Evolutionary conservation across 2,329 filamentous ascomycete species (phyloP), one percentile per base, ranked within the genome.

Genomic region (Apiospora pterosperma): DNA sequence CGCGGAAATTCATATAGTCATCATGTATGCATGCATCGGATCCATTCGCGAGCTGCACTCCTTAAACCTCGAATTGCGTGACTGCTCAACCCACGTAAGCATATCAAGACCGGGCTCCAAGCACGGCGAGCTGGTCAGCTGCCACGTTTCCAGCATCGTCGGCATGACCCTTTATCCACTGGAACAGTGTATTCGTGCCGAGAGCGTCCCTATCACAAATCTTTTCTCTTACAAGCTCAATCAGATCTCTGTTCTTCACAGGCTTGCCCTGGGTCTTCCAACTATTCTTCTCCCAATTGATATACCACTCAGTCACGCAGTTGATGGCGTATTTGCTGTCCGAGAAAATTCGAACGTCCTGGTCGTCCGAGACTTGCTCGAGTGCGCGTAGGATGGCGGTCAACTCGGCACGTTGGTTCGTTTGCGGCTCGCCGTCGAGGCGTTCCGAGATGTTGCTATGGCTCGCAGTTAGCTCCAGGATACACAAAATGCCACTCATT

Each of bases 401-500:
- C 65, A 99, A 82, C 79, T 99, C 96, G n/a, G 95, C 96, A 3
- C 96, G 91, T 76, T 98, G 93, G 75, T 99, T 99, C 0, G 96
- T 98, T 78, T 98, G 96, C 11, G 84, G 82, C 19, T 84, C 81
- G 61, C 93, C 93, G 62, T 83, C 78, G 2, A 97, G 85, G 4
- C 89, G 88, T 77, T 96, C 93, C 14, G 92, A 92, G 28, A 97
- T 75, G 73, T 89, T 90, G 68, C 83, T 85, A 63, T 28, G 28
- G 16, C 5, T 59, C n/a, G 8, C 23, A 21, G 66, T 74, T 65
- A 75, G 48, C 48, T 67, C 59, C 65, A 21, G 21, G 12, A 23
- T 31, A 25, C 28, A 8, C 39, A 34, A 19, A n/a, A 5, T 19
- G 60, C 2, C 36, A 23, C 19, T 7, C 16, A 7, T 42, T n/a